phyloP scores from a whole-genome alignment of 2,329 filamentous ascomycete species.

The Hortaea sp. region DNA sequence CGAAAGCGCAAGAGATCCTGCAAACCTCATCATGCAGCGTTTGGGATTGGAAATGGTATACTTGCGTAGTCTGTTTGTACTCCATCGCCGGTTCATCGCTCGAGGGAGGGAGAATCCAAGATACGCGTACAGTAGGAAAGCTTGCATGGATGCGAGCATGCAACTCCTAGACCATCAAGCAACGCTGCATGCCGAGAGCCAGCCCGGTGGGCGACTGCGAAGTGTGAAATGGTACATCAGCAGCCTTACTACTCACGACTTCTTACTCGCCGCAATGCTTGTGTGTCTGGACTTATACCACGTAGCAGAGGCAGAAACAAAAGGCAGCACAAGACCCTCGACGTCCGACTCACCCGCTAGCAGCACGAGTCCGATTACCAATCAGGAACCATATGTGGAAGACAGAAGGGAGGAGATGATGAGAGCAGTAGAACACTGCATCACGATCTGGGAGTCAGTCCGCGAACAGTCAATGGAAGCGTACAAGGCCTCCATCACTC shows the following conservation, averaged over 20 bases:
- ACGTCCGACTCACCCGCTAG: neutral
- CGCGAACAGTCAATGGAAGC: slow-evolving; percentile 77
- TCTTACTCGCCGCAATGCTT: slow-evolving; percentile 75
- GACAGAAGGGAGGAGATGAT: slow-evolving; percentile 62
- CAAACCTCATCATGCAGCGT: slow-evolving; percentile 63
- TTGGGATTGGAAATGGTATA: slow-evolving; percentile 78
- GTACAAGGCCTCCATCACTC: slow-evolving; percentile 69
- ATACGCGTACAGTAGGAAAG: slow-evolving; percentile 73
- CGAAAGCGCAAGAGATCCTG: slow-evolving; percentile 60
- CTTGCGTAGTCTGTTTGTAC: slow-evolving; percentile 76
- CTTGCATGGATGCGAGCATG: slow-evolving; percentile 78
- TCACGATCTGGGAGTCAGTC: slow-evolving; percentile 69
- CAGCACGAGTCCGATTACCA: neutral
- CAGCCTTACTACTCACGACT: slow-evolving; percentile 73
- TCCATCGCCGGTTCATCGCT: slow-evolving; percentile 81
- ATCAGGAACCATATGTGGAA: slow-evolving; percentile 26
- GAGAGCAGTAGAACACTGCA: slow-evolving; percentile 58
- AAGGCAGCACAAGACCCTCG: slow-evolving; percentile 9
- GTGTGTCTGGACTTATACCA: slow-evolving; percentile 75
- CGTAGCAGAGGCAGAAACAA: slow-evolving; percentile 39
- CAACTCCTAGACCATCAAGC: slow-evolving; percentile 69
- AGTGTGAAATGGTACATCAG: slow-evolving; percentile 70
- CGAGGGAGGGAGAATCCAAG: slow-evolving; percentile 67
- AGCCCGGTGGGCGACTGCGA: slow-evolving; percentile 59
- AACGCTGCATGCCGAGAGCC: slow-evolving; percentile 64